phyloP scores from a whole-genome alignment of 257 asterid genomes.

The Schizonepeta tenuifolia region DNA sequence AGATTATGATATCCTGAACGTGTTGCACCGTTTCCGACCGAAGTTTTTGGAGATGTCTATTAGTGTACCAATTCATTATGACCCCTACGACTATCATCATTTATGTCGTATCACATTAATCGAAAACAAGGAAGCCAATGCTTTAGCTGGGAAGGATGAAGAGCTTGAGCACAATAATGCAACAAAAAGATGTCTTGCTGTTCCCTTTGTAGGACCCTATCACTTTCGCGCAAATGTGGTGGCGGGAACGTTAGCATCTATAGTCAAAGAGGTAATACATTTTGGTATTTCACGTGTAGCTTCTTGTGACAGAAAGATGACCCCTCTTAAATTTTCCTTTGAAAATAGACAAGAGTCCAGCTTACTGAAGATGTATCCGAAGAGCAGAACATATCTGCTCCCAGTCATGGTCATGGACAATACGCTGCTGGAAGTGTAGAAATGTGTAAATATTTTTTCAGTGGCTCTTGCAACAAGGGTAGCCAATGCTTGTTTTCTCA shows the following conservation, averaged over 20 bases:
- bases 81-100: conserved; percentile 57
- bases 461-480: conserved; percentile 82
- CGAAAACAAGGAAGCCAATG: conserved; percentile 43
- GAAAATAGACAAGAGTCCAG: conserved; percentile 70
- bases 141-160: conserved; percentile 43
- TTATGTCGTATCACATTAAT: conserved; percentile 44
- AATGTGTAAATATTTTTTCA: conserved; percentile 65
- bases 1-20: conserved; percentile 78
- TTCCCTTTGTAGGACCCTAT: conserved; percentile 68
- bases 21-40: conserved; percentile 87
- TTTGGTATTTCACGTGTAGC: conserved; percentile 29
- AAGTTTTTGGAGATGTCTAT: conserved; percentile 52
- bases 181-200: conserved; percentile 52
- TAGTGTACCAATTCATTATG: conserved; percentile 54
- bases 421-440: conserved; percentile 45
- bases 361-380: conserved; percentile 47
- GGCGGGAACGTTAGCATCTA: conserved; percentile 62
- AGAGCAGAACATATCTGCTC: conserved; percentile 32
- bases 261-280: conserved; percentile 73
- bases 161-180: conserved; percentile 49
- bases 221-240: conserved; percentile 56
- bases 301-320: conserved; percentile 36
- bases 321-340: conserved; percentile 30
- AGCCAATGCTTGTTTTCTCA: conserved; percentile 80
- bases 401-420: conserved; percentile 25